A percentile compares a stretch with the other conserved stretches of the same genome.
These are phyloP conservation scores for Turritis glabra DNA, from an alignment of 345 rosid genomes.

Conservation along the genomic window DNA sequence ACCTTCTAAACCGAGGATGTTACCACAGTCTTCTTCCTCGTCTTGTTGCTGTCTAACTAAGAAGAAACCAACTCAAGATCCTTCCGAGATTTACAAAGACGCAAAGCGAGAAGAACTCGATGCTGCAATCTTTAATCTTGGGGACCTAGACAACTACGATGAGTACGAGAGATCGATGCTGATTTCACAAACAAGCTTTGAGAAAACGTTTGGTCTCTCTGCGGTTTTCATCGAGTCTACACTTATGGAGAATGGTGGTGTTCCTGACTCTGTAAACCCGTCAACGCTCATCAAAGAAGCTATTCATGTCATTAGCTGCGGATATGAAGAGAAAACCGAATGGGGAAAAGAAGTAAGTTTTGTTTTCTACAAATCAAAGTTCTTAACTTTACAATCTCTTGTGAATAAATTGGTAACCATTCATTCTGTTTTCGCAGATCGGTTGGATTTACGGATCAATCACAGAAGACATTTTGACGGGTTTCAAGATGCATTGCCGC, in stretches of 20 bases:
- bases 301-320: conserved; percentile 92
- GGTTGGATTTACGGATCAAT: conserved; percentile 99
- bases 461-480: conserved; percentile 93
- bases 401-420: background rate
- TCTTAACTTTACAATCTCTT: background rate
- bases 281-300: conserved; percentile 92
- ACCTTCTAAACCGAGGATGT: conserved; percentile 62
- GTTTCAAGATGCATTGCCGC: conserved; percentile 98
- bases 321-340: conserved; percentile 92
- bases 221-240: conserved; percentile 97
- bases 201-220: conserved; percentile 94
- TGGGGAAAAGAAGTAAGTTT: conserved; percentile 95
- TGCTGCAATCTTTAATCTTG: conserved; percentile 91
- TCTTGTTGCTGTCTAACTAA: conserved; percentile 74
- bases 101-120: conserved; percentile 87
- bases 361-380: background rate
- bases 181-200: conserved; percentile 86
- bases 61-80: conserved; percentile 71
- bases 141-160: conserved; percentile 86
- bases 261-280: conserved; percentile 82
- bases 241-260: conserved; percentile 87
- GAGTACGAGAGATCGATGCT: conserved; percentile 94
- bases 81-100: conserved; percentile 70
- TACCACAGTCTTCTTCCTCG: conserved; percentile 59
- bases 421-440: conserved; percentile 51